A percentile compares a stretch with the other conserved stretches of the same genome.
These are phyloP conservation scores for Diddensiella caesifluorescens DNA, from an alignment of 805 yeast genomes.

Conservation along the genomic window DNA sequence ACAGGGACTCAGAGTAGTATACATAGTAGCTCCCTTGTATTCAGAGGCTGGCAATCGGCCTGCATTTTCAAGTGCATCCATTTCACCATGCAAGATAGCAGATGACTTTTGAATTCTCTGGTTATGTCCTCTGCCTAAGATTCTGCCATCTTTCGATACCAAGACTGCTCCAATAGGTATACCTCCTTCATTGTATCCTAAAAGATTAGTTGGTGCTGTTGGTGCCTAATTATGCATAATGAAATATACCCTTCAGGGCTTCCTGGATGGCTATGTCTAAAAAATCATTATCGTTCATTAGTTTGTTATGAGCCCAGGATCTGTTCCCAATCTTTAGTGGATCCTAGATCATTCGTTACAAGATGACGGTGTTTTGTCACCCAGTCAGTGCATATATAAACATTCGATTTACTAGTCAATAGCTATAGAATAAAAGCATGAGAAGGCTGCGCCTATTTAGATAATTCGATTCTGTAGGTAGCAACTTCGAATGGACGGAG, in stretches of 20 bases:
- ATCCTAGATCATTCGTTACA: too few species aligned
- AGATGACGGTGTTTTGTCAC: too few species aligned
- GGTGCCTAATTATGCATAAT: neutral
- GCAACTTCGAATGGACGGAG: conserved; percentile 79
- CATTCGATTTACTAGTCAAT: neutral
- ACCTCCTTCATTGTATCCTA: conserved; percentile 82
- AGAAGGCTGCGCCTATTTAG: neutral
- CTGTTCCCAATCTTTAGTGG: too few species aligned
- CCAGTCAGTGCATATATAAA: too few species aligned
- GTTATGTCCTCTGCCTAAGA: conserved; percentile 87
- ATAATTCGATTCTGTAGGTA: conserved; percentile 45
- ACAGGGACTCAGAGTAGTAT: conserved; percentile 90
- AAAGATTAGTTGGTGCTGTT: neutral
- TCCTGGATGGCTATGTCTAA: conserved; percentile 31
- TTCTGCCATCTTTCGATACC: conserved; percentile 66
- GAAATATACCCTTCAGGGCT: conserved; percentile 27
- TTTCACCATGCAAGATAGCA: conserved; percentile 89
- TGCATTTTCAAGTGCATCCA: conserved; percentile 80
- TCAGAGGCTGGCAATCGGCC: conserved; percentile 78
- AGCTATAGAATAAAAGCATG: neutral
- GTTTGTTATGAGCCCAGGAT: too few species aligned
- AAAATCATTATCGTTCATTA: too few species aligned
- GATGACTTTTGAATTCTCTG: conserved; percentile 80
- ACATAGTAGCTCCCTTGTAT: conserved; percentile 82
- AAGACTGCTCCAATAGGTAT: conserved; percentile 83